Evolutionary conservation across 306 rosid genomes (phyloP).

Genomic region (Urtica urens): DNA sequence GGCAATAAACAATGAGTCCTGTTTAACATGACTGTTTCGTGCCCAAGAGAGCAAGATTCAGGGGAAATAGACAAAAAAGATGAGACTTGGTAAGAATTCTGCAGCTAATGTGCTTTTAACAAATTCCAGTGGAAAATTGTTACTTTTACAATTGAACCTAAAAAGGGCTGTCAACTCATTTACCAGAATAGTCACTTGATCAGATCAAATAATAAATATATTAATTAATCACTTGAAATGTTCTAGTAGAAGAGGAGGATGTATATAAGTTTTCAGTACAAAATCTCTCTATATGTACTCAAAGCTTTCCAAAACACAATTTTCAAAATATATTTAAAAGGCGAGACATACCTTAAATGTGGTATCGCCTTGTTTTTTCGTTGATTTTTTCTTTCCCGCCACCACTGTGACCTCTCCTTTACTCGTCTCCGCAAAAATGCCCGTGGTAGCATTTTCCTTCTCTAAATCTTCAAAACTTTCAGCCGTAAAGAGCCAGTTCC

Average conservation of each 20-base stretch:
- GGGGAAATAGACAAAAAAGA: neutral
- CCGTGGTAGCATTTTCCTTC: conserved; percentile 35
- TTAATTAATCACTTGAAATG: too few relatives aligned
- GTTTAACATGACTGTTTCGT: conserved; percentile 1
- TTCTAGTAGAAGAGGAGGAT: too few relatives aligned
- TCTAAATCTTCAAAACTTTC: conserved; percentile 47
- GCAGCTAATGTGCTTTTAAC: too few relatives aligned
- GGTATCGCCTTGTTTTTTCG: conserved; percentile 32
- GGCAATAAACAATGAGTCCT: neutral
- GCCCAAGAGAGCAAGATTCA: neutral
- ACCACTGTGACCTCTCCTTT: conserved; percentile 29
- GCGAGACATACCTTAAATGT: conserved; percentile 51
- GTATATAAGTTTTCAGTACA: too few relatives aligned
- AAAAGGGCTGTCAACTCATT: too few relatives aligned
- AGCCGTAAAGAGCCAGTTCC: conserved; percentile 88
- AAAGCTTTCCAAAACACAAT: too few relatives aligned
- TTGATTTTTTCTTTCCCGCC: conserved; percentile 33
- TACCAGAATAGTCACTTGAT: too few relatives aligned
- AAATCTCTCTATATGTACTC: too few relatives aligned
- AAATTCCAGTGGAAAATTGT: too few relatives aligned
- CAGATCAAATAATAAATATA: too few relatives aligned
- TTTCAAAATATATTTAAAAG: neutral
- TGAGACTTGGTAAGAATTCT: too few relatives aligned
- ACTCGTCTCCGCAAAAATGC: conserved; percentile 23
- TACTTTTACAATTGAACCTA: too few relatives aligned